Evolutionary conservation across 75 land plant species (phyloP).

Genomic region (Pinus tabuliformis): DNA sequence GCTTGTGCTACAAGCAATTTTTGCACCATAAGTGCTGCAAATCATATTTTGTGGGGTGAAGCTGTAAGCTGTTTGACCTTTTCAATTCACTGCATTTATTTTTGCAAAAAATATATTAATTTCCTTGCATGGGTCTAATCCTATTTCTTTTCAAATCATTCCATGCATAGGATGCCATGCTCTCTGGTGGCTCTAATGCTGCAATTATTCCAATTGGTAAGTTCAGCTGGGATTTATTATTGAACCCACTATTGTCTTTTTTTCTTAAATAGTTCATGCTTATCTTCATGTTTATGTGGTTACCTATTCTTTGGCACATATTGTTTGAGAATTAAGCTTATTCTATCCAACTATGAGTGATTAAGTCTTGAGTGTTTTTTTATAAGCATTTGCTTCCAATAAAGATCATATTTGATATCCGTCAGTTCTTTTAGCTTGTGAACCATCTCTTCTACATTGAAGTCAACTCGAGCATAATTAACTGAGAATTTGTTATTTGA

Average conservation of each 20-base stretch:
- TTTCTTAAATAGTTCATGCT: neutral
- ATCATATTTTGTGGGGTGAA: conserved; percentile 44
- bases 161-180: conserved; percentile 36
- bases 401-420: neutral
- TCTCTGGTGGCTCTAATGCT: conserved; percentile 55
- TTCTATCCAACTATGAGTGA: neutral
- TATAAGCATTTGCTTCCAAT: neutral
- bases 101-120: neutral
- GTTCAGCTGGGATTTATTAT: neutral
- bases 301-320: neutral
- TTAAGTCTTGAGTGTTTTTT: neutral
- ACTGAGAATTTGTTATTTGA: too few relatives aligned
- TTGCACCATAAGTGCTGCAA: conserved; percentile 44
- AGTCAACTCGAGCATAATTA: too few relatives aligned
- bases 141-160: neutral
- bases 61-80: conserved; percentile 20
- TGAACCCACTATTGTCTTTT: neutral
- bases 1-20: conserved; percentile 62
- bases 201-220: conserved; percentile 47
- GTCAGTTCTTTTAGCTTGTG: too few relatives aligned
- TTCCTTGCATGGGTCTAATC: neutral
- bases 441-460: too few relatives aligned
- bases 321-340: neutral
- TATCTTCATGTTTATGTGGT: neutral
- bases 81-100: neutral